A percentile compares a stretch with the other conserved stretches of the same genome.
These are phyloP conservation scores for Ophiostoma triangulosporum DNA, from an alignment of 2,329 filamentous ascomycete genomes.

Conservation along the genomic window DNA sequence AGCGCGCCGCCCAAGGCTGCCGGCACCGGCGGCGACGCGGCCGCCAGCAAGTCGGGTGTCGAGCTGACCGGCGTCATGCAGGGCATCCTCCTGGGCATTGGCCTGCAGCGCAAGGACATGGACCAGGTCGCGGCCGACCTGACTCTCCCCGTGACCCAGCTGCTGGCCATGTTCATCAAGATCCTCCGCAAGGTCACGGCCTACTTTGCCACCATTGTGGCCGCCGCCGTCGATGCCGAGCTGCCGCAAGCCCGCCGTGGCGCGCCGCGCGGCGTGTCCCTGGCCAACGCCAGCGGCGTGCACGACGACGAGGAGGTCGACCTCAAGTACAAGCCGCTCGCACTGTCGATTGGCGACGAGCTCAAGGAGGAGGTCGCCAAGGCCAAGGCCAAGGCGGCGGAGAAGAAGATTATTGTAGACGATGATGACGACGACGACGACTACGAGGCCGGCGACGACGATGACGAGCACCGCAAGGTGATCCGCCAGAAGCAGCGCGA, in stretches of 20 bases:
- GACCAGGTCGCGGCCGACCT: constrained; percentile 71
- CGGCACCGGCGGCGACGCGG: neutral
- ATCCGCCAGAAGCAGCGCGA: constrained; percentile 61
- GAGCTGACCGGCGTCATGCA: constrained; percentile 72
- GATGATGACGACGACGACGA: constrained; percentile 50
- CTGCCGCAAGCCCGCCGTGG: constrained; percentile 40
- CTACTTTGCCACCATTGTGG: constrained; percentile 62
- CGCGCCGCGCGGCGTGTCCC: constrained; percentile 39
- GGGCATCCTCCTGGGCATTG: constrained; percentile 76
- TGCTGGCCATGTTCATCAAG: constrained; percentile 96
- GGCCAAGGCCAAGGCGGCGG: neutral
- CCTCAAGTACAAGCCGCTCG: constrained; percentile 56
- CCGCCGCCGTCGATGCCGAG: constrained; percentile 56
- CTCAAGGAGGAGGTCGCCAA: constrained; percentile 33
- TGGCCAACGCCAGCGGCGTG: constrained; percentile 46
- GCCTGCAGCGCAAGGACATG: constrained; percentile 79
- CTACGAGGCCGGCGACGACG: constrained; percentile 63
- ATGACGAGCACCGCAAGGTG: constrained; percentile 57
- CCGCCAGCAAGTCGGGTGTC: constrained; percentile 28
- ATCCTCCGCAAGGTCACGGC: constrained; percentile 75
- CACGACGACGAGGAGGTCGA: constrained; percentile 57
- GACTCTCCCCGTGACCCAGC: constrained; percentile 57
- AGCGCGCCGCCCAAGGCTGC: constrained; percentile 21
- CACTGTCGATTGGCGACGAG: constrained; percentile 62
- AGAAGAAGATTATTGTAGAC: neutral